Conservation (phyloP, 768 basidiomycete species). For the Amanita pseudoporphyria region DNA sequence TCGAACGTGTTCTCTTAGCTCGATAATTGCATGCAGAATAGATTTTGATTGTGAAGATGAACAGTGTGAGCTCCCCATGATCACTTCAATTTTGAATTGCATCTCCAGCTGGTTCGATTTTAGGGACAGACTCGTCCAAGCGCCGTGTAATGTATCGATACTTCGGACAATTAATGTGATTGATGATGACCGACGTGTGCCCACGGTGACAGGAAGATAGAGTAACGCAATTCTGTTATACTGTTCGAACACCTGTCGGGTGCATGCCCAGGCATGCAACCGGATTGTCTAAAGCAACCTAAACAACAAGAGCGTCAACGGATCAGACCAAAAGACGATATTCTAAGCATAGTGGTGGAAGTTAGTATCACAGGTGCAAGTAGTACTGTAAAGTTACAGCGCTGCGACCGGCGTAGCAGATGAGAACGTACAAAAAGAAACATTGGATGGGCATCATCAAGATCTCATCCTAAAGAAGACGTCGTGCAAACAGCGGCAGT, state of each 20-base stretch:
- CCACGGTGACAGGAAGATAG: too few relatives aligned
- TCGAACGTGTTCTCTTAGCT: too few relatives aligned
- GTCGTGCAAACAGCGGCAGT: background rate
- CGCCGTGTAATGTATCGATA: slow-evolving; percentile 11
- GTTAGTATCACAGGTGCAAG: background rate
- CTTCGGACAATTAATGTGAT: slow-evolving; percentile 15
- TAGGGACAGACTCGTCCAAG: too few relatives aligned
- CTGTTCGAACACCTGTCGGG: slow-evolving; percentile 14
- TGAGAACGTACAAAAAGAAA: background rate
- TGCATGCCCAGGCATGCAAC: background rate
- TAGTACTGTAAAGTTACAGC: background rate
- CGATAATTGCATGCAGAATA: too few relatives aligned
- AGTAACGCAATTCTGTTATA: too few relatives aligned
- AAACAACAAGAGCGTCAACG: background rate
- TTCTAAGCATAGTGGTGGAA: background rate
- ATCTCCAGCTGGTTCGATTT: too few relatives aligned
- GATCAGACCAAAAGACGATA: background rate
- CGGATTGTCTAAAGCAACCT: background rate
- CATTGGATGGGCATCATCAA: background rate
- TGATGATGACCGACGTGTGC: too few relatives aligned
- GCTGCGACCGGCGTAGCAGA: background rate
- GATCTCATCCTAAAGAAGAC: background rate
- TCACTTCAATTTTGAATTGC: too few relatives aligned
- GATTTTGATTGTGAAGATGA: too few relatives aligned
- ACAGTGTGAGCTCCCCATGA: too few relatives aligned